Evolutionary conservation across 2,329 filamentous ascomycete species (phyloP), one percentile per base, ranked within the genome.

Genomic region (Aspergillus carbonarius): DNA sequence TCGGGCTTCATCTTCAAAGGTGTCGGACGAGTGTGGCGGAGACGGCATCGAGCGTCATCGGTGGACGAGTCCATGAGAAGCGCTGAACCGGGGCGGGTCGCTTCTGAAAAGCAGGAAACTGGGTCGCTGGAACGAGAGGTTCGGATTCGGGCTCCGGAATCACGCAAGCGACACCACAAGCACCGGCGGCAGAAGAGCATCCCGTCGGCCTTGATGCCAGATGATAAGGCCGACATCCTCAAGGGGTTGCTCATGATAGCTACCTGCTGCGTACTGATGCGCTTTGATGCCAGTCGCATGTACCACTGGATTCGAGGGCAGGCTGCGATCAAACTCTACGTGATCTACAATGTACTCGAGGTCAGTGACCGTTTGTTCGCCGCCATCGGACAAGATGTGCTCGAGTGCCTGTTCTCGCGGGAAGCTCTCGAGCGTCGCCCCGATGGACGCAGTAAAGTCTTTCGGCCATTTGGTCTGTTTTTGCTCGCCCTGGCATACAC

Each of bases 291-390:
- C 5, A 97, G 93, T 71, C 87, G 93, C 53, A 97, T 98, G 91
- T 99, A 99, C 71, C 95, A 99, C 74, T 93, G 93, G 68, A 96
- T 99, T 67, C 89, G 93, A 48, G 95, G 92, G 0, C 95, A 99
- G 74, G 93, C 93, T 1, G 93, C 93, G 7, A 97, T 99, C 78
- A 99, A 99, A 73, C 84, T 99, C 10, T 99, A 99, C 73, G 95
- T 99, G 59, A 98, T 99, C 56, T 99, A 96, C 81, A 99, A 99
- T 70, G 91, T 97, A 34, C 85, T 99, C 5, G 95, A 99, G 76
- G 87, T 88, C 1, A 90, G 90, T 55, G 95, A 99, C 74, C 89
- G 93, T 7, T 83, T 99, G 0, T 85, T 98, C 30, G 92, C 92
- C 0, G 93, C 95, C 0, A 82, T 99, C 2, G 95, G 95, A 0